Evolutionary conservation across 192 early-diverging fungal species (phyloP).

Genomic region (Linnemannia elongata): DNA sequence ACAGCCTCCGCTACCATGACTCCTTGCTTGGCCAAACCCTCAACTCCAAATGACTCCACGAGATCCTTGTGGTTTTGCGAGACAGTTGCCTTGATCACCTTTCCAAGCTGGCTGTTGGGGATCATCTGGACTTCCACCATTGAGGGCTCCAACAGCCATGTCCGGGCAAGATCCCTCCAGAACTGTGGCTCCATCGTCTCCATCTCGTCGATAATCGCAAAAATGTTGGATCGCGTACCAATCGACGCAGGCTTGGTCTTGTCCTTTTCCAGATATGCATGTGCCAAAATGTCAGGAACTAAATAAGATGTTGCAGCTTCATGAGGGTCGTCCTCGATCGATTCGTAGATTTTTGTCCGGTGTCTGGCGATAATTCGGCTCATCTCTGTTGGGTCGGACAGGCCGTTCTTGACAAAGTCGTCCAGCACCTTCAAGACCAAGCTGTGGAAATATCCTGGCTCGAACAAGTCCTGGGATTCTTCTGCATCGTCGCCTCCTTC

Average conservation of each 20-base stretch:
- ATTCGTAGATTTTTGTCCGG: constrained; percentile 60
- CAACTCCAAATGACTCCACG: constrained; percentile 53
- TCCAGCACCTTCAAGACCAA: constrained; percentile 72
- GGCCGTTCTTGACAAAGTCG: constrained; percentile 60
- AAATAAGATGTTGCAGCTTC: constrained; percentile 67
- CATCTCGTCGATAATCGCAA: constrained; percentile 70
- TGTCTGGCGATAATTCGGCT: constrained; percentile 58
- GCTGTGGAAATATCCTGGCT: constrained; percentile 68
- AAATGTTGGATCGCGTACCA: constrained; percentile 67
- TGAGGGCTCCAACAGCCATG: constrained; percentile 69
- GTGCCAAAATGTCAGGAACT: constrained; percentile 69
- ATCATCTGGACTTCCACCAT: constrained; percentile 70
- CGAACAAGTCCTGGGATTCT: constrained; percentile 65
- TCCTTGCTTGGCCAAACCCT: constrained; percentile 64
- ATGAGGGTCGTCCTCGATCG: constrained; percentile 72
- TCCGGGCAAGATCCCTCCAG: constrained; percentile 67
- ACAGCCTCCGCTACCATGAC: constrained; percentile 40
- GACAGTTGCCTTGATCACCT: constrained; percentile 60
- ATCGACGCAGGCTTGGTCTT: constrained; percentile 59
- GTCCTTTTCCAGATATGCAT: constrained; percentile 65
- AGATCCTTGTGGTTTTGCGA: constrained; percentile 54
- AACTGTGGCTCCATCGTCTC: constrained; percentile 61
- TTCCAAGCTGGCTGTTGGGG: constrained; percentile 67
- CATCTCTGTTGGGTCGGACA: constrained; percentile 54
- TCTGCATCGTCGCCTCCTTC: constrained; percentile 17